Base-by-base conservation (phyloP, 805 yeast species). In the Priceomyces castillae region DNA sequence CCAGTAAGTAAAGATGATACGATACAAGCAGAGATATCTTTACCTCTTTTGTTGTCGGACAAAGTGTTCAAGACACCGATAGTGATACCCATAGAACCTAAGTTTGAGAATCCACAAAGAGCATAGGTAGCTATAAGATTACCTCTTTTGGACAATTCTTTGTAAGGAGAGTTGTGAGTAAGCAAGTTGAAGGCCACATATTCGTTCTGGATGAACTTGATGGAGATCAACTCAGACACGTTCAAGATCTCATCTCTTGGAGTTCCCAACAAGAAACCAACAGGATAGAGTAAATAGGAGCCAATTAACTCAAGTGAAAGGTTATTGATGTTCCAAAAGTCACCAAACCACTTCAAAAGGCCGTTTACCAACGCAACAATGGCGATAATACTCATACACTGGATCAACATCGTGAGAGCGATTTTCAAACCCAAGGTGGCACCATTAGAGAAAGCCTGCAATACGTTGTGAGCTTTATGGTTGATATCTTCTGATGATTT, bases 71-170 rank as follows among this genome's bases (percentile, higher is more conserved):
- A 69, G 34, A 80, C 84, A 55, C 84, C 84, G 46, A 80, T 61
- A 46, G 78, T 79, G 46, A 79, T 78, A 53, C 83, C 85, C 49
- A 80, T 67, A 4, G 82, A 76, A 23, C 84, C 85, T 37, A 80
- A 64, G 61, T 80, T 80, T 28, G 83, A 76, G 58, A 80, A 80
- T 1, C 85, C 84, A 67, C 84, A 80, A 34, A 78, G 70, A 15
- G 81, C 80, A 49, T 78, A 80, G 15, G 84, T 80, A 28, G 83
- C 82, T 53, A 80, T 65, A 54, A 80, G 63, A 28, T 67, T 68
- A 30, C 79, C 78, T 61, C 84, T 73, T 41, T 67, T 61, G 30
- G 78, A 67, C 71, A 80, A 59, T 36, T 59, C 54, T 30, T 64
- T 67, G 64, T 73, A 78, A 14, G 76, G 75, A 43, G 71, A 71